These are phyloP conservation scores for Claviceps spartinae DNA, from an alignment of 2,329 filamentous ascomycete genomes.

Conservation along the genomic window DNA sequence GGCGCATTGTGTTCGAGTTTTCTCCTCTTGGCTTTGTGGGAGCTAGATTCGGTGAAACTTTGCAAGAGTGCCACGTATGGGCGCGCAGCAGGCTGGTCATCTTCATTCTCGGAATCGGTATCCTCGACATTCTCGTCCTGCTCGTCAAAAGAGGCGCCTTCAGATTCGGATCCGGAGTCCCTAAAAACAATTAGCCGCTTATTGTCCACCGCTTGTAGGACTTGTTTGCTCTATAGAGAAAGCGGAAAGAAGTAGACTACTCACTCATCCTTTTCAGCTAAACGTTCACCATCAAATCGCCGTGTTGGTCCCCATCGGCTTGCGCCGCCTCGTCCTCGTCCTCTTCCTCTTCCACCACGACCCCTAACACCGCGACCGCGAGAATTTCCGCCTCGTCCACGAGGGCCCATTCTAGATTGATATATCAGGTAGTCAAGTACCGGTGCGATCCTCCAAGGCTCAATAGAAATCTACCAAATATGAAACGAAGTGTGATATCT, in stretches of 20 bases:
- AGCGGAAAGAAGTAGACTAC: constrained; percentile 6
- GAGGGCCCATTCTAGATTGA: constrained; percentile 19
- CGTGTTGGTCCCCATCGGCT: constrained; percentile 24
- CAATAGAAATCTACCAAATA: not conserved
- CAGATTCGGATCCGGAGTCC: constrained; percentile 7
- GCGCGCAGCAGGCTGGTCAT: constrained; percentile 26
- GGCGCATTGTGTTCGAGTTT: constrained; percentile 33
- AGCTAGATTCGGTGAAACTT: constrained; percentile 35
- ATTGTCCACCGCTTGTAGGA: not conserved
- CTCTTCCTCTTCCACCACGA: constrained; percentile 11
- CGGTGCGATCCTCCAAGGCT: too few species aligned
- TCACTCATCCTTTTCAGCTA: constrained; percentile 24
- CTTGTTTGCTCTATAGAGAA: not conserved
- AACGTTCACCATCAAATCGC: constrained; percentile 22
- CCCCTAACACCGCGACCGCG: constrained; percentile 19
- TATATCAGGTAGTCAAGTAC: not conserved
- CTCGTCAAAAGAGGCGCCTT: constrained; percentile 15
- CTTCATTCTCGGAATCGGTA: constrained; percentile 29
- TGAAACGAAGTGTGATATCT: not conserved
- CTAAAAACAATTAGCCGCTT: constrained; percentile 2
- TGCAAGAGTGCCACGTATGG: constrained; percentile 47
- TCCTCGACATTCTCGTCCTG: constrained; percentile 25
- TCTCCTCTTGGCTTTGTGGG: constrained; percentile 39
- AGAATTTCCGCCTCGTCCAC: constrained; percentile 20
- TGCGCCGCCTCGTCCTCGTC: constrained; percentile 18